phyloP scores from a whole-genome alignment of 2,329 filamentous ascomycete genomes.

The Mollisia scopiformis region DNA sequence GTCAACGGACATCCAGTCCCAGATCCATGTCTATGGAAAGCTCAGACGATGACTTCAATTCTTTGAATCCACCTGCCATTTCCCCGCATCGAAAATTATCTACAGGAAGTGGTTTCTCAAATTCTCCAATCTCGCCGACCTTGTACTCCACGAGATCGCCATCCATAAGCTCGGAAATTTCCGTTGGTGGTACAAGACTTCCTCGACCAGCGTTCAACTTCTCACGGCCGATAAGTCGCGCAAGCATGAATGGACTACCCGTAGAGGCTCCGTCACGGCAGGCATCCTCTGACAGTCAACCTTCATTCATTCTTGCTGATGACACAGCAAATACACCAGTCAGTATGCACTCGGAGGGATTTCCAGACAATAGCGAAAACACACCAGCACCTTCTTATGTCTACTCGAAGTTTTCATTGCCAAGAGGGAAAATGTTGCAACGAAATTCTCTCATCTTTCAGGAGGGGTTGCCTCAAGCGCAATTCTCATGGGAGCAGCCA shows the following conservation, averaged over 20 bases:
- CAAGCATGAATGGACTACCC: slow-evolving; percentile 56
- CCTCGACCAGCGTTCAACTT: slow-evolving; percentile 88
- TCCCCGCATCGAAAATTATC: slow-evolving; percentile 79
- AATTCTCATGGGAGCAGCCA: slow-evolving; percentile 67
- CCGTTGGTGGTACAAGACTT: slow-evolving; percentile 59
- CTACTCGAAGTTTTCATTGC: slow-evolving; percentile 83
- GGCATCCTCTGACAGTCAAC: slow-evolving; percentile 68
- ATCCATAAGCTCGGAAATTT: slow-evolving; percentile 82
- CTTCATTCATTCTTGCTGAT: slow-evolving; percentile 62
- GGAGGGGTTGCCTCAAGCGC: slow-evolving; percentile 53
- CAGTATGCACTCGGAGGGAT: slow-evolving; percentile 73
- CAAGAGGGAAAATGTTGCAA: slow-evolving; percentile 79
- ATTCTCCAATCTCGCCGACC: slow-evolving; percentile 66
- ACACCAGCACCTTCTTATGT: slow-evolving; percentile 73
- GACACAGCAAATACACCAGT: slow-evolving; percentile 70
- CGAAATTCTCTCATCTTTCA: slow-evolving; percentile 64
- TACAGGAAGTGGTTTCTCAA: slow-evolving; percentile 65
- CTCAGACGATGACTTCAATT: slow-evolving; percentile 70
- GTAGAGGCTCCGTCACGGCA: slow-evolving; percentile 60
- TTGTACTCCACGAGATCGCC: slow-evolving; percentile 71
- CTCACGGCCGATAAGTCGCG: slow-evolving; percentile 83
- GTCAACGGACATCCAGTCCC: slow-evolving; percentile 56
- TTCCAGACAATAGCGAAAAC: slow-evolving; percentile 55
- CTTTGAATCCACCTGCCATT: slow-evolving; percentile 58
- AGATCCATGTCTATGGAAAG: slow-evolving; percentile 66